Evolutionary conservation across 345 rosid genomes (phyloP), one percentile per base, ranked within the genome.

Genomic region (Lepidium africanum): DNA sequence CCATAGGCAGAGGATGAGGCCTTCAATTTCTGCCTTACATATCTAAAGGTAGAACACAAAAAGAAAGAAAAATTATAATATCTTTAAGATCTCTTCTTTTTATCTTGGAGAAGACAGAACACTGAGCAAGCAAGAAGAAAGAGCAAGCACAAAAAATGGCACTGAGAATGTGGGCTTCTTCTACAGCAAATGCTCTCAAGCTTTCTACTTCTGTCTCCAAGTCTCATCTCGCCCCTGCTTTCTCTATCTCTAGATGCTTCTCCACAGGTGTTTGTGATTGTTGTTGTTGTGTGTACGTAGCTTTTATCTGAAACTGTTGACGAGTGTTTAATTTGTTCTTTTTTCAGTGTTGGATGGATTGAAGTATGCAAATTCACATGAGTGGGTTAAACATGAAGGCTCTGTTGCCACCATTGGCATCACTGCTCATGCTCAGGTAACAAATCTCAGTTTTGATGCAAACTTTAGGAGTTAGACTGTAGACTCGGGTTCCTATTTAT

Each of bases 381-480:
- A 90, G 65, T 93, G 96, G 96, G 92, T 88, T 73, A 90, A 93
- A 79, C 92, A 84, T 79, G 97, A 93, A 70, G 97, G 92, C 58
- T 50, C 81, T 45, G 89, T 88, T 60, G 94, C 96, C 57, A 82
- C 86, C 13, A 59, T 93, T 77, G 96, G 98, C 75, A 88, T 93
- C 78, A 93, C 91, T 59, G 92, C 83, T 77, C 98, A 93, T 80
- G 96, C 98, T 56, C 97, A 90, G 94, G 97, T 92, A 65, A 65
- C 21, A 35, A 14, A 67, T 49, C 55, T 19, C 30, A 3, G 17
- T 30, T 7, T 21, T 27, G 7, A 33, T 63, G 17, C 6, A 12
- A 30, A 51, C 60, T 45, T 67, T 19, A 56, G 15, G 63, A 35
- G 21, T 43, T 32, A n/a, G 21, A 30, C 40, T 14, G 3, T 41